Percentiles rank a stretch among this genome's conserved stretches.
These are phyloP conservation scores for Beta lomatogona DNA, from an alignment of 179 eudicot genomes.

Conservation along the genomic window DNA sequence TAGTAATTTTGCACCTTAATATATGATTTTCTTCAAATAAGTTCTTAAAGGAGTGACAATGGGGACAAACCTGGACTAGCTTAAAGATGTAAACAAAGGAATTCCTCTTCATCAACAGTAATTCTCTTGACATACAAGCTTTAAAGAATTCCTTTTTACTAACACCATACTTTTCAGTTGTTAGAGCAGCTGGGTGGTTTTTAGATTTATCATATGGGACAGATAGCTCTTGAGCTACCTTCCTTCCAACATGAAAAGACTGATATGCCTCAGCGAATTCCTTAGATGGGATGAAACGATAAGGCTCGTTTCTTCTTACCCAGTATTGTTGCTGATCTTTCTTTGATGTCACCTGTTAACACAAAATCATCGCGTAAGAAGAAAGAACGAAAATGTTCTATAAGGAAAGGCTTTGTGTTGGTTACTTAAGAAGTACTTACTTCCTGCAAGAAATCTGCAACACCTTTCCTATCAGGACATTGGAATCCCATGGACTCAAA, in stretches of 20 bases:
- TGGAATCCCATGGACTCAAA: constrained; percentile 43
- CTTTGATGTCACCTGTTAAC: constrained; percentile 44
- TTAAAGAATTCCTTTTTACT: constrained; percentile 31
- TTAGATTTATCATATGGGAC: constrained; percentile 39
- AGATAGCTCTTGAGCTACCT: constrained; percentile 33
- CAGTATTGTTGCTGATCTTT: constrained; percentile 49
- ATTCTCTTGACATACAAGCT: constrained; percentile 37
- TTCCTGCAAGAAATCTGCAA: constrained; percentile 49
- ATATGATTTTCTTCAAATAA: background rate
- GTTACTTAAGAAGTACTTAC: constrained; percentile 21
- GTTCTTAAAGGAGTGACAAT: background rate
- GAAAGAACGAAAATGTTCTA: background rate
- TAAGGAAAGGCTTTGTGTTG: background rate
- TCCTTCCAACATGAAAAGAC: constrained; percentile 46
- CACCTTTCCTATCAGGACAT: constrained; percentile 47
- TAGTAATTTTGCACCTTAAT: background rate
- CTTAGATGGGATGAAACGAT: constrained; percentile 36
- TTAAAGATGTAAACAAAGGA: constrained; percentile 47
- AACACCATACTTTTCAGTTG: constrained; percentile 38
- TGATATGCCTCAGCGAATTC: constrained; percentile 40
- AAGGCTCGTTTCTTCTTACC: constrained; percentile 32
- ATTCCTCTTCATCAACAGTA: constrained; percentile 46
- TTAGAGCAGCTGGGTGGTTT: constrained; percentile 48
- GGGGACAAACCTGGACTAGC: constrained; percentile 34
- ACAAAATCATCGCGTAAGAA: background rate